Evolutionary conservation across 1,284 basidiomycete species (phyloP), one percentile per base, ranked within the genome.

Genomic region (Tilletia indica): DNA sequence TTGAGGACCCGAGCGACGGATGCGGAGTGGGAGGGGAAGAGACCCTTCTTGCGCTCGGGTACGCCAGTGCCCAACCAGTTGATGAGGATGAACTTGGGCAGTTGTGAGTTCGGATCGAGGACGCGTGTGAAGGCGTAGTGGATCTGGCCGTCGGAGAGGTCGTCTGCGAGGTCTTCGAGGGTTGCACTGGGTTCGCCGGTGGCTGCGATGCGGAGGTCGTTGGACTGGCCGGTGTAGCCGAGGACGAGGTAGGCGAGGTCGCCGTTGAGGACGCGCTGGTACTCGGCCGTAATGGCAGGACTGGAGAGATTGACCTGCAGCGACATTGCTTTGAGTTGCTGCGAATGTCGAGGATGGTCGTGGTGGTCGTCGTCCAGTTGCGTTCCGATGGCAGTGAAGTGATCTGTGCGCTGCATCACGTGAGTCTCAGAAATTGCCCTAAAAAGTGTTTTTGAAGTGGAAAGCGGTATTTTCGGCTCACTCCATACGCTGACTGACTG

Each of bases 121-220:
- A 98, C 93, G 72, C 93, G 88, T 3, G 88, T 90, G 81, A 97
- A 97, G 11, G 93, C 96, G 83, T 96, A 99, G 86, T 97, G 94
- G 70, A 97, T 94, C 78, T 93, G 88, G 74, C 94, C 95, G 84
- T 97, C 94, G 58, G 91, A 92, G 85, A 97, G 97, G 85, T 97
- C 94, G 76, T 97, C 95, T 80, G 92, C 89, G 21, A 97, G 87
- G 81, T 96, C 94, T 75, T 96, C 93, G 12, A 99, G 87, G 45
- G 38, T 38, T n/a, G 61, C 61, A n/a, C 31, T n/a, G 56, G 49
- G 19, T 0, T 94, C 93, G 67, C 81, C 82, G 5, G 80, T 76
- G 0, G 88, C 88, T 84, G 95, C 93, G 11, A 97, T 91, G 81
- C 93, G 94, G 72, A 97, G 88, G 85, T 97, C 93, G 82, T 95